Conservation (phyloP, 345 rosid species). For the Eucalyptus viminalis region DNA sequence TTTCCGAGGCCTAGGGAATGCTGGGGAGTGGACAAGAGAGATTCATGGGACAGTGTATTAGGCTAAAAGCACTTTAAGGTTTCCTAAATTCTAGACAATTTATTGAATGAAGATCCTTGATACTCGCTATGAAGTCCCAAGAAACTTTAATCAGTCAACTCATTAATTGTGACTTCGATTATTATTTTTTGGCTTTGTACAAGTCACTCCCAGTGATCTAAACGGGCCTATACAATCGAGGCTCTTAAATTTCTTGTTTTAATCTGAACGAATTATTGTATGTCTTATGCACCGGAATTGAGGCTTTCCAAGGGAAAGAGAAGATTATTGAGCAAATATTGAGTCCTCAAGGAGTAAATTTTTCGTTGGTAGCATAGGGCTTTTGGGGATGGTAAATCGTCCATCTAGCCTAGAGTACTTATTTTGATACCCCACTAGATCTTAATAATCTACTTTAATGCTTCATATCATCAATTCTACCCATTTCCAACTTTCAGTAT, state of each 20-base stretch:
- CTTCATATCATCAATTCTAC: background rate
- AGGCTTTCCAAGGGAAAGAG: background rate
- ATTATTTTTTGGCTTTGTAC: background rate
- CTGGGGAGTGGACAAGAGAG: background rate
- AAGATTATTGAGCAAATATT: background rate
- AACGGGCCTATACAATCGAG: background rate
- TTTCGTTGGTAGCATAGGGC: background rate
- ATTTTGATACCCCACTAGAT: background rate
- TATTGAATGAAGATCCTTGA: background rate
- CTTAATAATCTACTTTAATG: background rate
- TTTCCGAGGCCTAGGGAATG: background rate
- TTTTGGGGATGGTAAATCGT: background rate
- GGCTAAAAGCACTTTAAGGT: background rate
- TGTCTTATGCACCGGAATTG: background rate
- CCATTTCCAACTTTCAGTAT: background rate
- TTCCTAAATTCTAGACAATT: background rate
- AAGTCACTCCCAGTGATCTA: background rate
- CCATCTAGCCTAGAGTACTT: background rate
- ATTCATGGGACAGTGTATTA: background rate
- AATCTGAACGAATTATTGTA: background rate
- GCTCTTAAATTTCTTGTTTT: background rate
- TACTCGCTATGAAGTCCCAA: background rate
- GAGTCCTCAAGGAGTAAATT: background rate
- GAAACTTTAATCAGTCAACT: background rate
- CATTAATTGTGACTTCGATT: background rate